Conservation (phyloP, 2,329 filamentous ascomycete species). For the Calonectria hongkongensis region DNA sequence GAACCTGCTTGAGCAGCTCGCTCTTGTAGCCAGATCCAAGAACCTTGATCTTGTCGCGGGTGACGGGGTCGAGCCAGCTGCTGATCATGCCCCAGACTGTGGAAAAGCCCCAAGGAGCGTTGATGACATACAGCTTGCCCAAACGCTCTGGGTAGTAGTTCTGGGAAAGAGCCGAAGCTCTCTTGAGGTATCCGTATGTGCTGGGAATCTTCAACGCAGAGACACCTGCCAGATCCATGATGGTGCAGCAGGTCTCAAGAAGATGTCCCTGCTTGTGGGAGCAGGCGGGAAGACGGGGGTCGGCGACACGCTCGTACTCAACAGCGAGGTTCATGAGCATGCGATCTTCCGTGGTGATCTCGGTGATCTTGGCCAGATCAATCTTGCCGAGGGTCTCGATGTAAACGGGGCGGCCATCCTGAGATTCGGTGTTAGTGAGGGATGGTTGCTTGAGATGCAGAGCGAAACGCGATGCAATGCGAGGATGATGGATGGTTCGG, state of each 20-base stretch:
- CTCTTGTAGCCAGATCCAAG: constrained; percentile 87
- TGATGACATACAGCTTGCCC: constrained; percentile 97
- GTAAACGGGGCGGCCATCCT: constrained; percentile 98
- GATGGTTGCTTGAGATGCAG: neutral
- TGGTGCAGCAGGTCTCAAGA: constrained; percentile 97
- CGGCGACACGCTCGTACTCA: constrained; percentile 97
- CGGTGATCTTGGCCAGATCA: constrained; percentile 91
- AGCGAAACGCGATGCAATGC: constrained; percentile 5
- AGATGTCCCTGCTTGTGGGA: constrained; percentile 92
- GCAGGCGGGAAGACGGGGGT: constrained; percentile 95
- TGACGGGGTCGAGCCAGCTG: constrained; percentile 96
- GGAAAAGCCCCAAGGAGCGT: constrained; percentile 96
- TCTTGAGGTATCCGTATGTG: constrained; percentile 91
- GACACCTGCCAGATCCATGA: constrained; percentile 98
- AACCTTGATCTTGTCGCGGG: constrained; percentile 96
- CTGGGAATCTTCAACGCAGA: constrained; percentile 86
- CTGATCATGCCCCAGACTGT: constrained; percentile 91
- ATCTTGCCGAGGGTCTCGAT: constrained; percentile 97
- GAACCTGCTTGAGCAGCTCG: constrained; percentile 89
- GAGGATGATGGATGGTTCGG: neutral
- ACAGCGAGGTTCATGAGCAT: constrained; percentile 98
- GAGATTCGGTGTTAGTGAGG: constrained; percentile 17
- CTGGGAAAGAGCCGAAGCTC: constrained; percentile 92
- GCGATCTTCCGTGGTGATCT: constrained; percentile 92
- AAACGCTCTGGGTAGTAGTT: constrained; percentile 99